Conservation (phyloP, 2,329 filamentous ascomycete genomes). For the Diatrype stigma region DNA sequence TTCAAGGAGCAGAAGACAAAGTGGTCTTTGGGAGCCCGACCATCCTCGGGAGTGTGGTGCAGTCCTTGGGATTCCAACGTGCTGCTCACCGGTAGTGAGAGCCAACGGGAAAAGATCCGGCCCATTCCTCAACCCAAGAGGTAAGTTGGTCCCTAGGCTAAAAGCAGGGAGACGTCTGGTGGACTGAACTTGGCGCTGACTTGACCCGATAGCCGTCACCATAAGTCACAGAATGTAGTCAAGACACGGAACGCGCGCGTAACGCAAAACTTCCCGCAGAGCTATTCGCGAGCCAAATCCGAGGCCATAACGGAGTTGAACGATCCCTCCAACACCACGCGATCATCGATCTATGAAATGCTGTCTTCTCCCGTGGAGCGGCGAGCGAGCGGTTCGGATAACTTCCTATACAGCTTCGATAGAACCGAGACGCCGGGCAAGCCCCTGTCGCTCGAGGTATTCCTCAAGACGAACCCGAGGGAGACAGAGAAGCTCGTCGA, state of each 20-base stretch:
- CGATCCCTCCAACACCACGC: conserved; percentile 29
- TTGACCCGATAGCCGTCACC: conserved; percentile 8
- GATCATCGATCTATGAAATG: conserved; percentile 33
- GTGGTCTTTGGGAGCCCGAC: conserved; percentile 36
- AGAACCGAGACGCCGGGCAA: conserved; percentile 33
- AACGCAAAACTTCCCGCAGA: conserved; percentile 19
- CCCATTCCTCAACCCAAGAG: conserved; percentile 30
- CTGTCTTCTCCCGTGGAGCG: conserved; percentile 20
- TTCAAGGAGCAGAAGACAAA: conserved; percentile 38
- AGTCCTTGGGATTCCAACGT: conserved; percentile 5
- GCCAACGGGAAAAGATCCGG: conserved; percentile 30
- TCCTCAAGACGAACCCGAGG: conserved; percentile 31
- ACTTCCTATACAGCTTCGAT: conserved; percentile 43
- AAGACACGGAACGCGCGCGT: conserved; percentile 25
- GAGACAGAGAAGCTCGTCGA: conserved; percentile 43
- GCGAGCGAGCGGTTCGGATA: conserved; percentile 26
- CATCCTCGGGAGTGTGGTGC: conserved; percentile 22
- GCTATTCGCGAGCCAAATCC: conserved; percentile 29
- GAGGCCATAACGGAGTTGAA: conserved; percentile 32
- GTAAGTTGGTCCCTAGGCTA: conserved; percentile 32
- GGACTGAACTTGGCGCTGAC: conserved; percentile 5
- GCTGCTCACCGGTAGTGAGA: conserved; percentile 21
- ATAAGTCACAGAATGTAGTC: conserved; percentile 32
- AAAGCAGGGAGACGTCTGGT: not conserved
- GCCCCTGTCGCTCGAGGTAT: conserved; percentile 36